These are phyloP conservation scores for Dissoconium aciculare DNA, from an alignment of 2,329 filamentous ascomycete species.

Conservation along the genomic window DNA sequence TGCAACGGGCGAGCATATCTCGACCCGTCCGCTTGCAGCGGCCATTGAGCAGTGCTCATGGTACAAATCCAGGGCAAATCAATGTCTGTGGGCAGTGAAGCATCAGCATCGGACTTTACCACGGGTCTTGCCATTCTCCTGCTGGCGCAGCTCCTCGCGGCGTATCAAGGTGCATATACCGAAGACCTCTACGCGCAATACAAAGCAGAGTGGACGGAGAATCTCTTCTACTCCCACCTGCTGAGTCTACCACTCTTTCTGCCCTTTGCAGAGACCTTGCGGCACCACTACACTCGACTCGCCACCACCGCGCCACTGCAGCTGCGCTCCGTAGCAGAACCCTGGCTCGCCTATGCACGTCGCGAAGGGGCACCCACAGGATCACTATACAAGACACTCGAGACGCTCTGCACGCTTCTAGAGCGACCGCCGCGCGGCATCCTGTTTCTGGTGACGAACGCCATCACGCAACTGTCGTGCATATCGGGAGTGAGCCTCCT, in stretches of 20 bases:
- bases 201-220: conserved; percentile 85
- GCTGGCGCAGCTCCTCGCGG: conserved; percentile 74
- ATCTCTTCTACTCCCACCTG: conserved; percentile 80
- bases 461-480: conserved; percentile 83
- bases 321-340: conserved; percentile 20
- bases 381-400: conserved; percentile 5
- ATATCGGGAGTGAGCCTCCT: conserved; percentile 94
- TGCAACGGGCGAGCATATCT: too few species aligned
- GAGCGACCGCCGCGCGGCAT: conserved; percentile 47
- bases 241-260: conserved; percentile 63
- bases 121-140: conserved; percentile 71
- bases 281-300: conserved; percentile 48
- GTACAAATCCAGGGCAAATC: conserved; percentile 26
- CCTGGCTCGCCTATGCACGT: conserved; percentile 24
- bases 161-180: conserved; percentile 89
- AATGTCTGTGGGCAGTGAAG: conserved; percentile 28
- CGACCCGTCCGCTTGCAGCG: too few species aligned
- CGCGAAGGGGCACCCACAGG: conserved; percentile 5
- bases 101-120: conserved; percentile 36
- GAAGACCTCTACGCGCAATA: conserved; percentile 78
- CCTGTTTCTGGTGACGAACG: conserved; percentile 57
- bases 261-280: conserved; percentile 53
- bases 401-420: conserved; percentile 7
- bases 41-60: conserved; percentile 1
- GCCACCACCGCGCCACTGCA: conserved; percentile 47